Conservation (phyloP, 2,329 filamentous ascomycete species). For the Fusarium equiseti region DNA sequence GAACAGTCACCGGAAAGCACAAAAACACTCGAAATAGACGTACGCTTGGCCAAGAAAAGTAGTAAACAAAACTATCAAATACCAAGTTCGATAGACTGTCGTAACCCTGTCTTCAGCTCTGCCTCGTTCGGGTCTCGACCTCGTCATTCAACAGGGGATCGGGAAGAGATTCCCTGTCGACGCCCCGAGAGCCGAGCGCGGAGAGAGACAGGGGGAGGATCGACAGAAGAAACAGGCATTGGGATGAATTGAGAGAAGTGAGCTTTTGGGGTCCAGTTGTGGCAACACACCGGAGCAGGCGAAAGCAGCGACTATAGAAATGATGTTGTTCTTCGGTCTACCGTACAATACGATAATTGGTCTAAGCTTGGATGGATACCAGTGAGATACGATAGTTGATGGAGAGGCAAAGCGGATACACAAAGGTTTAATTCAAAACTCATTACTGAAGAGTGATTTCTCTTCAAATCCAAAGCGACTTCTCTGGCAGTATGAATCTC, state of each 20-base stretch:
- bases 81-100: slow-evolving; percentile 26
- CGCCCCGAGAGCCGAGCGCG: not conserved
- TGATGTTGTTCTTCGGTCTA: slow-evolving; percentile 5
- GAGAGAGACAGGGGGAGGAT: slow-evolving; percentile 1
- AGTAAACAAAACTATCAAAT: slow-evolving; percentile 22
- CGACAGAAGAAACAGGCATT: not conserved
- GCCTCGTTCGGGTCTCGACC: slow-evolving; percentile 27
- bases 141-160: not conserved
- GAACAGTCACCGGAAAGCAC: not conserved
- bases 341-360: not conserved
- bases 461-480: not conserved
- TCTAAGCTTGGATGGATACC: not conserved
- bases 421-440: not conserved
- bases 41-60: slow-evolving; percentile 13
- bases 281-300: slow-evolving; percentile 12
- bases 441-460: not conserved
- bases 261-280: slow-evolving; percentile 18
- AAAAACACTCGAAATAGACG: slow-evolving; percentile 9
- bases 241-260: slow-evolving; percentile 1
- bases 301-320: not conserved
- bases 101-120: slow-evolving; percentile 35
- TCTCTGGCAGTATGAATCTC: not conserved
- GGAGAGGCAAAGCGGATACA: not conserved
- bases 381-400: not conserved
- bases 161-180: not conserved